Base-by-base conservation (phyloP, 352 stramenopile genomes). In the Phytophthora meadii region DNA sequence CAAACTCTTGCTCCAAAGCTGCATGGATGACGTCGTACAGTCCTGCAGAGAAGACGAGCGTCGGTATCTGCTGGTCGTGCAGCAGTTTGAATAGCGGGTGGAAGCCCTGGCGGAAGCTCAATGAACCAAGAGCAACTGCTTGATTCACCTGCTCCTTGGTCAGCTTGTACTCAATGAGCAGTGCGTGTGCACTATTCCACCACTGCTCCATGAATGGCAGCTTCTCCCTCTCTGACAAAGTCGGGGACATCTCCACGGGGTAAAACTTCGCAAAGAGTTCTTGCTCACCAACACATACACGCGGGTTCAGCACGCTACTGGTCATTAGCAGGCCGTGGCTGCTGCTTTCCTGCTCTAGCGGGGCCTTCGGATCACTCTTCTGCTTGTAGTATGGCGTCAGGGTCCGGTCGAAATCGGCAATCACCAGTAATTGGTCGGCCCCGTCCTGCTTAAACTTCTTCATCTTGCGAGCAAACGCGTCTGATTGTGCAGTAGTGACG, bases 321-420 rank as follows among this genome's bases (percentile, higher is more conserved):
- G 60, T 63, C 69, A 77, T 65, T n/a, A 77, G 55, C n/a, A 77
- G 54, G 15, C 69, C 69, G 22, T 77, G 69, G 22, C 53, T 74
- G 27, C 64, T 77, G 22, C 32, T 72, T 44, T 78, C 70, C 41
- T 72, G 70, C 17, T 68, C 54, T 7, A 70, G 42, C 5, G 54
- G 54, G 3, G 27, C 32, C 24, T 61, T 61, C 1, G 48, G n/a
- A 11, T 63, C 59, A 4, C 15, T 60, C 14, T 30, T 28, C 30
- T 57, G 55, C 61, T 75, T 78, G 59, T 68, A 83, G 54, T 72
- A 81, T 41, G 81, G 75, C 47, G 84, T 91, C 37, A 93, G 61
- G 32, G 82, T 93, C 49, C 84, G 80, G 61, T 93, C 85, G 61
- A 93, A 93, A 45, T 93, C 84, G 30, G 82, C 70, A 44, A 93